Percentiles rank a stretch among this genome's conserved stretches.
Evolutionary conservation across 768 basidiomycete genomes (phyloP).

Genomic region (Boletales sp.): DNA sequence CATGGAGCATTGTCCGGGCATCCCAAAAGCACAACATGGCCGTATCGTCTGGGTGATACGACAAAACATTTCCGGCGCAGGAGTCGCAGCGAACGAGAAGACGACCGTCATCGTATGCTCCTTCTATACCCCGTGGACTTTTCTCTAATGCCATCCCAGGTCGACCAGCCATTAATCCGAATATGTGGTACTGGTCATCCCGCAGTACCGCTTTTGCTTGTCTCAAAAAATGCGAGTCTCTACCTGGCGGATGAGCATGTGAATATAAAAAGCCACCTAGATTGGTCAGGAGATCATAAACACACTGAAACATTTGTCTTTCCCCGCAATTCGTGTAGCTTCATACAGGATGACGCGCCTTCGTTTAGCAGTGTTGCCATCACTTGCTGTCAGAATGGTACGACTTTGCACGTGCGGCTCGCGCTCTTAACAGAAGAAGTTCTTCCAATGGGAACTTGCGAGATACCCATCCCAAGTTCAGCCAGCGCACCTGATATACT

Average conservation of each 20-base stretch:
- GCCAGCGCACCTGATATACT: not conserved
- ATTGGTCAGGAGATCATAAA: constrained; percentile 25
- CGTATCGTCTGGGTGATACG: constrained; percentile 63
- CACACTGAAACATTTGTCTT: constrained; percentile 32
- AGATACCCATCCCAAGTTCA: constrained; percentile 17
- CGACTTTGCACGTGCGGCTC: constrained; percentile 20
- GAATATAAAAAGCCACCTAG: constrained; percentile 19
- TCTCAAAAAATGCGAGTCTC: constrained; percentile 33
- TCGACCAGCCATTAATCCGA: constrained; percentile 39
- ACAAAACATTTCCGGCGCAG: constrained; percentile 43
- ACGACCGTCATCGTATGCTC: constrained; percentile 43
- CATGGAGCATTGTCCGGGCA: constrained; percentile 46
- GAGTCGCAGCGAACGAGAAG: constrained; percentile 35
- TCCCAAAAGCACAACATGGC: constrained; percentile 36
- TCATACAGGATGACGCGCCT: constrained; percentile 18
- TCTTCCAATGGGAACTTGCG: constrained; percentile 12
- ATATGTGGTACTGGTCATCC: constrained; percentile 33
- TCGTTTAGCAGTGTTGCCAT: constrained; percentile 12
- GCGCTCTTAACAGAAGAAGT: constrained; percentile 19
- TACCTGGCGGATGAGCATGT: constrained; percentile 30
- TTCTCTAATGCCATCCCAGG: constrained; percentile 30
- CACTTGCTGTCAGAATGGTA: constrained; percentile 19
- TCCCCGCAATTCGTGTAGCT: constrained; percentile 23
- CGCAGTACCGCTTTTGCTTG: constrained; percentile 27
- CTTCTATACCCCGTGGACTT: constrained; percentile 4